Base-by-base conservation (phyloP, 2,329 filamentous ascomycete genomes). In the Capronia coronata region DNA sequence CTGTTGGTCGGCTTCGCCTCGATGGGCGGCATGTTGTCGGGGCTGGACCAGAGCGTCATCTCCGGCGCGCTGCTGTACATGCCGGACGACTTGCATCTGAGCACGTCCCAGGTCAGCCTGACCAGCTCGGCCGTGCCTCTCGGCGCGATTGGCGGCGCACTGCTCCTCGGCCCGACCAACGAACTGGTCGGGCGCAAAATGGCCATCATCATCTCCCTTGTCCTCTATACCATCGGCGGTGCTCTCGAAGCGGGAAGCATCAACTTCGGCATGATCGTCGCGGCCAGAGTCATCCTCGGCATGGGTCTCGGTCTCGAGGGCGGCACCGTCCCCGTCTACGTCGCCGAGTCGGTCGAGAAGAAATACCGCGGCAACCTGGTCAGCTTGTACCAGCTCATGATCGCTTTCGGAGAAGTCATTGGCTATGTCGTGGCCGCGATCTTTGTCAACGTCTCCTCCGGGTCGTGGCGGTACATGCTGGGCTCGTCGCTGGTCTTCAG, bases 361-460 rank as follows among this genome's bases (percentile, higher is more conserved):
- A 75, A 73, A 51, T 74, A 85, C 19, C 78, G 84, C 59, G 84
- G 84, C 57, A 87, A 87, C 64, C 67, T 87, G 43, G 84, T 87
- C 1, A 86, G 82, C 0, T 70, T 87, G 0, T 87, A 87, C 64
- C 84, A 87, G 62, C 79, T 87, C 67, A 86, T 84, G 67, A 87
- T 87, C 60, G 84, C 84, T 0, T 73, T 87, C 0, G 84, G 84
- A 22, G 84, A 87, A 59, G 83, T 87, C 1, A 70, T 87, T 1
- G 84, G 84, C 2, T 87, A 87, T 52, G 83, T 80, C 3, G 77
- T 87, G 1, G 83, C 80, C 0, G 84, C 84, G 40, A 86, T 87
- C 49, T 87, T 87, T 65, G 71, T 86, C 54, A 75, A 71, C n/a
- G 81, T 87, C 1, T 67, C 70, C 0, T 37, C 32, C 2, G 84